Evolutionary conservation across 2,329 filamentous ascomycete genomes (phyloP).

Genomic region (Plenodomus lindquistii): DNA sequence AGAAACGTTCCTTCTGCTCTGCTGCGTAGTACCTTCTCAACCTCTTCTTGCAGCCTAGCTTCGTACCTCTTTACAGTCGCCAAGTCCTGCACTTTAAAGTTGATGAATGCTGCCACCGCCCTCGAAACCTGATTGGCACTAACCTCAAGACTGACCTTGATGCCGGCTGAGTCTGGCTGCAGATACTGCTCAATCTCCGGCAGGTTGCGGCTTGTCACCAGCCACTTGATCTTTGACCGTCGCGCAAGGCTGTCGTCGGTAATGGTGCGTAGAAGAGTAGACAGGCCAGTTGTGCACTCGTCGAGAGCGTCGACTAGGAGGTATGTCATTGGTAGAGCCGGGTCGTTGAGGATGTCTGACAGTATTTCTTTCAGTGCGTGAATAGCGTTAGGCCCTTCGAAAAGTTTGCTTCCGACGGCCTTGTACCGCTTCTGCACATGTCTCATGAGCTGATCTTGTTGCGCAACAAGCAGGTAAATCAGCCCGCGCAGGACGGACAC

Average conservation of each 20-base stretch:
- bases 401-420: conserved; percentile 38
- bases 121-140: conserved; percentile 37
- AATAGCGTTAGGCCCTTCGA: conserved; percentile 48
- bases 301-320: conserved; percentile 14
- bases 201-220: conserved; percentile 49
- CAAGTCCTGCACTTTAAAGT: conserved; percentile 30
- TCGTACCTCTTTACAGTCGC: conserved; percentile 1
- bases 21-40: conserved; percentile 1
- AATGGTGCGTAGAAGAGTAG: conserved; percentile 6
- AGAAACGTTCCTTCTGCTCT: conserved; percentile 50
- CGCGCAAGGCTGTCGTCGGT: neutral
- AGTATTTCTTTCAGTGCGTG: conserved; percentile 45
- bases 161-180: conserved; percentile 8
- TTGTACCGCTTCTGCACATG: conserved; percentile 45
- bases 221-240: conserved; percentile 14
- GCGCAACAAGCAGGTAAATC: conserved; percentile 45
- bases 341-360: conserved; percentile 45
- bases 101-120: conserved; percentile 41
- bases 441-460: conserved; percentile 38
- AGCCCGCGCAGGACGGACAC: conserved; percentile 50
- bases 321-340: conserved; percentile 7
- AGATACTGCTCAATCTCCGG: conserved; percentile 41
- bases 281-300: conserved; percentile 8
- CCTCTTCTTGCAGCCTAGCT: neutral
- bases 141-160: conserved; percentile 37